These are phyloP conservation scores for Heteromeles arbutifolia DNA, from an alignment of 306 rosid genomes.

Conservation along the genomic window DNA sequence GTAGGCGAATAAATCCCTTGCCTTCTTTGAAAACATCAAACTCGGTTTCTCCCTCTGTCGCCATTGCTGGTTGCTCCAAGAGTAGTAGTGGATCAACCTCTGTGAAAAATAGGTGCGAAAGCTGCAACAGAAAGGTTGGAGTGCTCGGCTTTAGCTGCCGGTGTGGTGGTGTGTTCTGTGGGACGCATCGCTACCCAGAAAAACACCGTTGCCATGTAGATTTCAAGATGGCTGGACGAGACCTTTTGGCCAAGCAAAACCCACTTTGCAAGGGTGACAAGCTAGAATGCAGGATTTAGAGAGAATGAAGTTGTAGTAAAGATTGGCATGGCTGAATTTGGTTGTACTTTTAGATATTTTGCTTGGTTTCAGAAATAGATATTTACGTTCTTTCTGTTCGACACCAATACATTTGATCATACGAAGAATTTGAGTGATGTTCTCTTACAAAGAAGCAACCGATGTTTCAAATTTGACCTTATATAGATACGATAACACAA, in stretches of 20 bases:
- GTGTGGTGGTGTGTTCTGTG: slow-evolving; percentile 13
- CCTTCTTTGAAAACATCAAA: not conserved
- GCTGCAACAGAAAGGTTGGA: slow-evolving; percentile 11
- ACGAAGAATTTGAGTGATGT: not conserved
- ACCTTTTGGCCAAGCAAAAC: not conserved
- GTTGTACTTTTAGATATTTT: no score
- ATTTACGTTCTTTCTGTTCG: not conserved
- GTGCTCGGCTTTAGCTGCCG: slow-evolving; percentile 6
- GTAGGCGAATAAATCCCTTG: not conserved
- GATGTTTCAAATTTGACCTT: not conserved
- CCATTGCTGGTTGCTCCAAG: no score
- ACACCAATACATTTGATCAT: not conserved
- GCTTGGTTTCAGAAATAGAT: not conserved
- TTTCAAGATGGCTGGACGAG: not conserved
- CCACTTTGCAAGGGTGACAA: slow-evolving; percentile 1
- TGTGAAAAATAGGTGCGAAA: slow-evolving; percentile 3
- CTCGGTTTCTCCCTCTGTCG: no score
- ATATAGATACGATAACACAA: not conserved
- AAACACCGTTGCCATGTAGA: slow-evolving; percentile 2
- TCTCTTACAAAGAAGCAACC: not conserved
- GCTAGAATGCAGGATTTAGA: not conserved
- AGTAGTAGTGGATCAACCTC: not conserved
- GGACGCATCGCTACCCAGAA: slow-evolving; percentile 2
- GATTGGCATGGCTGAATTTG: no score
- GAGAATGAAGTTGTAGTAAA: not conserved